Evolutionary conservation across 2,329 filamentous ascomycete species (phyloP), one percentile per base, ranked within the genome.

Genomic region (Xylaria digitata): DNA sequence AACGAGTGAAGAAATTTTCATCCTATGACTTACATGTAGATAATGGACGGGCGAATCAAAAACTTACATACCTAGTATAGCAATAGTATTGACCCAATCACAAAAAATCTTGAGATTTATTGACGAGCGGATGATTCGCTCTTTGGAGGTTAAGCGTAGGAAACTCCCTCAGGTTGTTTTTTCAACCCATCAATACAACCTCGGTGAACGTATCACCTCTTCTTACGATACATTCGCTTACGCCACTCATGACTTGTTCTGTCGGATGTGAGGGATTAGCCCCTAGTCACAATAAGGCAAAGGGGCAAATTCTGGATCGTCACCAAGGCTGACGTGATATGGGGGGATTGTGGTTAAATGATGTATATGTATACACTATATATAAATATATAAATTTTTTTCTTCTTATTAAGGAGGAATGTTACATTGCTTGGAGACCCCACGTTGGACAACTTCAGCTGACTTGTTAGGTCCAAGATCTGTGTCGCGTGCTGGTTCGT

Each of bases 401-500:
- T 46, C 42, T 40, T 54, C 30, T 21, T n/a, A 45, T 34, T 37
- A 30, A 34, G 32, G n/a, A 54, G 23, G 37, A 17, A 57, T 40
- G 58, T 65, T 62, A 61, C 60, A 63, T 66, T 34, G 43, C 45
- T 49, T 50, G 49, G 59, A 58, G 66, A 69, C 66, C 66, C 66
- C 66, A 69, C 66, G 66, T 66, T 63, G 50, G 63, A 63, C 52
- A 42, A 19, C 61, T 69, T 69, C 66, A 66, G 66, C 66, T 69
- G 60, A 63, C 57, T 59, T 46, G 54, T 32, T 53, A 50, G 9
- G 7, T 21, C 26, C 53, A 57, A 55, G 50, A 63, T 65, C 57
- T 64, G 64, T 67, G 67, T 69, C 67, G 67, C 57, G 60, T 65
- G 57, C 64, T 67, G 61, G 67, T 65, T 67, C 50, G 67, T 67